Evolutionary conservation across 352 stramenopile genomes (phyloP), one percentile per base, ranked within the genome.

Genomic region (Globisporangium iwayamae): DNA sequence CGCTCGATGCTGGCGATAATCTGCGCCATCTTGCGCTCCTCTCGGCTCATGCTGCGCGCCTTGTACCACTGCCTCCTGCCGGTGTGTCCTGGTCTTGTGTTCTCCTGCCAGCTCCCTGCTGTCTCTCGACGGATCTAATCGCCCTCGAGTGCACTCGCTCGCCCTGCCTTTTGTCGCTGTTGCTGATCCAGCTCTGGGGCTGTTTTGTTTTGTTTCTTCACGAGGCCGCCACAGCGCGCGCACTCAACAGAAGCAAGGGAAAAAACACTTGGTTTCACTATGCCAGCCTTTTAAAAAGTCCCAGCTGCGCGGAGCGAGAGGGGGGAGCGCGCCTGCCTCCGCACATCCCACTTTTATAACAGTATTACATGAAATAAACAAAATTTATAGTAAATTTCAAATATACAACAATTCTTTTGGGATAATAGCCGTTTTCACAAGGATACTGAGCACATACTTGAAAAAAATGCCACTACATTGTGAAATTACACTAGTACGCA

Each of bases 1-100:
- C 81, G 81, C 75, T 90, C 81, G 67, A 90, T 90, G 54, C 75
- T 87, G 48, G 81, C 81, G 67, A 88, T 87, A 62, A 90, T 90
- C 69, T 90, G 81, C 67, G 79, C 79, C 81, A 88, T 90, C 70
- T 90, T 90, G 47, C 81, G 81, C 66, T 89, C 81, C 63, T 90
- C 81, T 30, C 81, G 79, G 63, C 79, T 89, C 81, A 90, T 90
- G 20, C 62, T 76, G 45, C 38, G 51, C 28, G 25, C 13, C 14
- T 43, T 56, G 59, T 25, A 13, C 4, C 43, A 20, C 16, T 55
- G 10, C 7, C 14, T 3, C 51, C 51, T 56, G 30, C 30, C 50
- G 16, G 28, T 10, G 25, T 62, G 28, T 38, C 28, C 51, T 56
- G 51, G 14, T 13, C 10, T 36, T 28, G 18, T 18, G 25, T 38